phyloP scores from a whole-genome alignment of 23 red algal genomes.

The Gracilaria vermiculophylla region DNA sequence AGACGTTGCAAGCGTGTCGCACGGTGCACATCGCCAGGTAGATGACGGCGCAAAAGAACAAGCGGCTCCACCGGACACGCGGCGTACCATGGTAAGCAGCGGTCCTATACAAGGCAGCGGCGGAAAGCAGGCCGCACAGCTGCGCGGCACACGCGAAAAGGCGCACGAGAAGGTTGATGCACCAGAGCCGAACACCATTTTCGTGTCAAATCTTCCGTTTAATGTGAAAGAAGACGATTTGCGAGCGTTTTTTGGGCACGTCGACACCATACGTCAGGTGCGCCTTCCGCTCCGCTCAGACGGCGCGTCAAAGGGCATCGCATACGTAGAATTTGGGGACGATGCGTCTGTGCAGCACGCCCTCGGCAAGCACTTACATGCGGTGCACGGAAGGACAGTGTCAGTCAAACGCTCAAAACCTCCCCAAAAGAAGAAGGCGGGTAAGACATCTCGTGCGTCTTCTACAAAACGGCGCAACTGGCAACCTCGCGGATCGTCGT shows the following conservation, averaged over 20 bases:
- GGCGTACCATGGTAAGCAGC: background rate
- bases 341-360: constrained; percentile 26
- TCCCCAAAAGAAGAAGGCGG: constrained; percentile 11
- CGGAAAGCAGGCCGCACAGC: background rate
- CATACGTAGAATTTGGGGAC: constrained; percentile 58
- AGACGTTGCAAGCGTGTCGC: background rate
- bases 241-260: constrained; percentile 22
- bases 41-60: no score
- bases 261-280: constrained; percentile 11
- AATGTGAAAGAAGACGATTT: constrained; percentile 39
- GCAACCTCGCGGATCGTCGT: background rate
- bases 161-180: background rate
- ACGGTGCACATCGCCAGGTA: no score
- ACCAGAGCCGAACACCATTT: constrained; percentile 65
- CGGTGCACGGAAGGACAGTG: constrained; percentile 46
- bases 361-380: constrained; percentile 15
- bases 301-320: constrained; percentile 72
- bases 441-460: background rate
- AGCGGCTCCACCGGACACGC: background rate
- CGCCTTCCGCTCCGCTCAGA: constrained; percentile 60
- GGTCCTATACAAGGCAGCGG: background rate
- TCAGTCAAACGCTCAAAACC: constrained; percentile 72
- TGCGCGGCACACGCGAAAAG: background rate
- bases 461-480: background rate
- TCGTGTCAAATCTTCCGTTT: constrained; percentile 60